Evolutionary conservation across 768 basidiomycete genomes (phyloP).

Genomic region (Fomitopsis serialis): DNA sequence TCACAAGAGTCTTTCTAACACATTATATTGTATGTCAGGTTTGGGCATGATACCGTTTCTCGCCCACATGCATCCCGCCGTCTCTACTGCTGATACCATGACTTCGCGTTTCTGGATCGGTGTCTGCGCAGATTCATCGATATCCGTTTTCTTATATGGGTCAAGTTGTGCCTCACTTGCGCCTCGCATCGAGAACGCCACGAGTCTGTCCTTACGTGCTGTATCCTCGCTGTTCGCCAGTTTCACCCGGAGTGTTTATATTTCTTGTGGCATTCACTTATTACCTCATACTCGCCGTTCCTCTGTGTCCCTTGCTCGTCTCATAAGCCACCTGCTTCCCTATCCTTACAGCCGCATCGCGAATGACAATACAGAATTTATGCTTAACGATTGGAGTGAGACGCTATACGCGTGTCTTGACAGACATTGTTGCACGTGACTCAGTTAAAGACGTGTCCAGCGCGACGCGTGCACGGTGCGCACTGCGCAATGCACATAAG

Average conservation of each 20-base stretch:
- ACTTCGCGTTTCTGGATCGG: conserved; percentile 20
- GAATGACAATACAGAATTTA: conserved; percentile 1
- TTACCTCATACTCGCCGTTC: conserved; percentile 25
- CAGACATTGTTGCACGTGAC: too few species aligned
- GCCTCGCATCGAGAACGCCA: conserved; percentile 39
- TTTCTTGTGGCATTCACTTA: conserved; percentile 33
- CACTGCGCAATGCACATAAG: too few species aligned
- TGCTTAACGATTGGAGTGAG: too few species aligned
- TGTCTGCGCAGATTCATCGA: conserved; percentile 34
- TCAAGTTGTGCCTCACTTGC: conserved; percentile 47
- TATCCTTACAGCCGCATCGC: not conserved
- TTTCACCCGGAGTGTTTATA: conserved; percentile 20
- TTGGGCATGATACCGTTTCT: conserved; percentile 59
- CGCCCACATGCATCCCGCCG: not conserved
- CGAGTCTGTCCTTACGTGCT: conserved; percentile 58
- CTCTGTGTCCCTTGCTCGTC: conserved; percentile 24
- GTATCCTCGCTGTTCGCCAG: conserved; percentile 18
- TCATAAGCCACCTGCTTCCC: conserved; percentile 19
- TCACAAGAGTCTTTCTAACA: not conserved
- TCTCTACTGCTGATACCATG: conserved; percentile 16
- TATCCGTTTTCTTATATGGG: conserved; percentile 39
- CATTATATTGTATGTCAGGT: conserved; percentile 44
- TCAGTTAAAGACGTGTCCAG: too few species aligned
- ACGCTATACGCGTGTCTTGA: too few species aligned
- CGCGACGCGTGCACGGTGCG: too few species aligned